Conservation (phyloP, 495 filamentous ascomycete genomes). For the Pyronema domesticum region DNA sequence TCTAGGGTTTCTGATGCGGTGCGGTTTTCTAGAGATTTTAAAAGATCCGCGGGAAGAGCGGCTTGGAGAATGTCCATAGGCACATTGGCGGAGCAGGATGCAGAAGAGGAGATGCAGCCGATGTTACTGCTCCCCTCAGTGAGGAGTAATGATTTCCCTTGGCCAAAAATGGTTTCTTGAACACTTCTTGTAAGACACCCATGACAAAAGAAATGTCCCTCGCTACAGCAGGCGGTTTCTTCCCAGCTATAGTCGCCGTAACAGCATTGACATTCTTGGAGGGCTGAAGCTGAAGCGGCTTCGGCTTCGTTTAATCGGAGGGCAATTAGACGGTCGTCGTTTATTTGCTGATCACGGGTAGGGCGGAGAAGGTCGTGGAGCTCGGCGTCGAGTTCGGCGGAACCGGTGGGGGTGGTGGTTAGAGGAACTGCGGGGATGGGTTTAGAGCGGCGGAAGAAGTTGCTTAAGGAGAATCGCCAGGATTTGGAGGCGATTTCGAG, state of each 20-base stretch:
- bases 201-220: constrained; percentile 71
- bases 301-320: constrained; percentile 63
- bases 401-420: constrained; percentile 56
- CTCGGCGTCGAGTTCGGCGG: constrained; percentile 63
- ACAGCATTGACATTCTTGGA: constrained; percentile 87
- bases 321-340: constrained; percentile 45
- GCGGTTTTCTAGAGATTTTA: constrained; percentile 56
- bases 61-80: constrained; percentile 46
- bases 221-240: constrained; percentile 56
- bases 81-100: constrained; percentile 57
- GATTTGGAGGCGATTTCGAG: constrained; percentile 58
- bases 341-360: constrained; percentile 38
- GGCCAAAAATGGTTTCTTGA: constrained; percentile 76
- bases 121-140: constrained; percentile 39
- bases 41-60: constrained; percentile 49
- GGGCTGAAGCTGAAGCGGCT: constrained; percentile 35
- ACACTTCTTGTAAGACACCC: constrained; percentile 61
- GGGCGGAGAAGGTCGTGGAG: constrained; percentile 44
- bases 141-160: constrained; percentile 58
- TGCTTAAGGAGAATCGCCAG: constrained; percentile 70
- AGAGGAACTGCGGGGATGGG: constrained; percentile 35
- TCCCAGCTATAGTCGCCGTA: constrained; percentile 63
- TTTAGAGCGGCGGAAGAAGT: constrained; percentile 51
- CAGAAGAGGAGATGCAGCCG: constrained; percentile 55
- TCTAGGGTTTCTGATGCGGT: constrained; percentile 53